Evolutionary conservation across 768 basidiomycete genomes (phyloP).

Genomic region (Tricholoma saponaceum): DNA sequence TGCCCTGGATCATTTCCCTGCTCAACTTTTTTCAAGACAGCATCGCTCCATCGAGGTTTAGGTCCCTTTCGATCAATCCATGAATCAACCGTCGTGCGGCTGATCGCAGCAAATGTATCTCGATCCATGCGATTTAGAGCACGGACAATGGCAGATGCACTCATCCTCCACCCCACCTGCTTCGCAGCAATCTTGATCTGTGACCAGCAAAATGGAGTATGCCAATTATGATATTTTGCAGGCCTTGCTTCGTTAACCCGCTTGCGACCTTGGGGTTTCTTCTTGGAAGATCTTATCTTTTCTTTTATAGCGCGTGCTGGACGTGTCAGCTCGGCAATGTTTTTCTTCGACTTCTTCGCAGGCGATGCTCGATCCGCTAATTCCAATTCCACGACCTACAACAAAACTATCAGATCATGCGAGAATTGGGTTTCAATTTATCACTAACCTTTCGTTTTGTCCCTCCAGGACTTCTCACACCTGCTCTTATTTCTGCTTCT

Average conservation of each 20-base stretch:
- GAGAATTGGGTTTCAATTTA: no score
- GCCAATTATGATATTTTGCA: neutral
- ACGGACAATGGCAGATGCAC: neutral
- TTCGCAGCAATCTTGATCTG: neutral
- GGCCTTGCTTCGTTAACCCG: neutral
- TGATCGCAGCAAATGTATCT: slow-evolving; percentile 5
- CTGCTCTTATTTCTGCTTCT: neutral
- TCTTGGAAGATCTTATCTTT: no score
- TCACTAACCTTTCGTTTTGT: no score
- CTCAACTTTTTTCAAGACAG: slow-evolving; percentile 8
- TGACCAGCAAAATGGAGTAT: neutral
- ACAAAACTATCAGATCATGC: no score
- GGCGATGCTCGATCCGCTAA: no score
- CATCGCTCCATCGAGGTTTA: slow-evolving; percentile 15
- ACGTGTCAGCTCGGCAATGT: no score
- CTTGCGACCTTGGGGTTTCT: neutral
- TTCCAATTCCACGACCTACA: no score
- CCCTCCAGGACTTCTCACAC: neutral
- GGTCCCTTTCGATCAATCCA: slow-evolving; percentile 20
- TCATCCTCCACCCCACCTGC: neutral
- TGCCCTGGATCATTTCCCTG: slow-evolving; percentile 6
- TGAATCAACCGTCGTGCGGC: slow-evolving; percentile 11
- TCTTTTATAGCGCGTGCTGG: no score
- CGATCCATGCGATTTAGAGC: neutral
- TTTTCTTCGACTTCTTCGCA: no score